Evolutionary conservation across 2,329 filamentous ascomycete species (phyloP).

Genomic region (Fusarium drepaniforme): DNA sequence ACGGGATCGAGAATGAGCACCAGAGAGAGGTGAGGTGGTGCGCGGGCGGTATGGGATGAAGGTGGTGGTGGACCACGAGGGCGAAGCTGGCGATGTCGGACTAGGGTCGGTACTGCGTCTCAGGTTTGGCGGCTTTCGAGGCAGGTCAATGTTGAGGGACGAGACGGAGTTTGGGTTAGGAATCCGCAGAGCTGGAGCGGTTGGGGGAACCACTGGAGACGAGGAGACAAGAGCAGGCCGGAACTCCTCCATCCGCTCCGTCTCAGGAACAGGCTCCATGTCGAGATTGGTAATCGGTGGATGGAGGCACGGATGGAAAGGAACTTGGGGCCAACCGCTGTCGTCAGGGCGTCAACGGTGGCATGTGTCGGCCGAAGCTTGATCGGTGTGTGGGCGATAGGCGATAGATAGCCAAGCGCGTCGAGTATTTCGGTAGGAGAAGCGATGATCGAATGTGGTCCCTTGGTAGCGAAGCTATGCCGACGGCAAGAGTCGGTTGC

Average conservation of each 20-base stretch:
- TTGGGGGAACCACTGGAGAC: slow-evolving; percentile 54
- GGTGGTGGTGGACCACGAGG: slow-evolving; percentile 59
- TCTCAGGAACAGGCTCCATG: slow-evolving; percentile 78
- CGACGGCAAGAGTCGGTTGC: slow-evolving; percentile 16
- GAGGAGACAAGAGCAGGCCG: slow-evolving; percentile 66
- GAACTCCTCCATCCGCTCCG: slow-evolving; percentile 76
- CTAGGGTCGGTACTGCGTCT: slow-evolving; percentile 71
- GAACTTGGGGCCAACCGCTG: slow-evolving; percentile 38
- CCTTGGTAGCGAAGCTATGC: slow-evolving; percentile 25
- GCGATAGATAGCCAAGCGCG: slow-evolving; percentile 17
- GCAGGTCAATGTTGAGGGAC: slow-evolving; percentile 57
- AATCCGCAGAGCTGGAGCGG: slow-evolving; percentile 66
- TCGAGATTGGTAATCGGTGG: slow-evolving; percentile 41
- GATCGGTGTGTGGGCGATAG: slow-evolving; percentile 25
- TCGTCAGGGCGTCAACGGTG: slow-evolving; percentile 39
- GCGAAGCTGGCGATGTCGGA: slow-evolving; percentile 64
- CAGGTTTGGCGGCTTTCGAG: slow-evolving; percentile 64
- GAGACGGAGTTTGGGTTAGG: slow-evolving; percentile 54
- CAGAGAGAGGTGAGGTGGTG: slow-evolving; percentile 71
- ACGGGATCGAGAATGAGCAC: slow-evolving; percentile 68
- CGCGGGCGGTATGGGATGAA: slow-evolving; percentile 70
- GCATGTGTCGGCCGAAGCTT: slow-evolving; percentile 39
- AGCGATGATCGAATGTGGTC: not conserved
- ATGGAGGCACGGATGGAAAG: slow-evolving; percentile 35
- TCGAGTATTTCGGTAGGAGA: slow-evolving; percentile 2